These are phyloP conservation scores for Ophiocordyceps robertsii DNA, from an alignment of 2,329 filamentous ascomycete genomes.

Conservation along the genomic window DNA sequence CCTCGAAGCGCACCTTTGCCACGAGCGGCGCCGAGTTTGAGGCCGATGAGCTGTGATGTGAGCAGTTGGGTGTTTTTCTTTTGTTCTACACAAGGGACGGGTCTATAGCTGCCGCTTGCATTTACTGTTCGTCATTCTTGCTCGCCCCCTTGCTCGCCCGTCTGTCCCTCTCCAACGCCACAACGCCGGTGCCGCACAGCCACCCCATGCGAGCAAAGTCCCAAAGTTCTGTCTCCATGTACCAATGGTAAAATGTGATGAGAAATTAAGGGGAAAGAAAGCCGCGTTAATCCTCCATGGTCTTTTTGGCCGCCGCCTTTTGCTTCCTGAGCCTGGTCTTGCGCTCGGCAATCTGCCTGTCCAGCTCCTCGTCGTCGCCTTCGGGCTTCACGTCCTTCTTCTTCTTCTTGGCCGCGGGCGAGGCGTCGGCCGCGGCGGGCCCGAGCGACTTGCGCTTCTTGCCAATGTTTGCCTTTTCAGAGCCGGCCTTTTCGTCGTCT, in stretches of 20 bases:
- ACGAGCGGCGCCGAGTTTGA: constrained; percentile 16
- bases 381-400: constrained; percentile 25
- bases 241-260: not conserved
- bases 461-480: constrained; percentile 42
- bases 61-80: not conserved
- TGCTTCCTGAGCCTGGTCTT: constrained; percentile 45
- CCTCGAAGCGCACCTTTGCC: constrained; percentile 21
- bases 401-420: constrained; percentile 24
- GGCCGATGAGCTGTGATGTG: constrained; percentile 23
- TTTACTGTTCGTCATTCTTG: not conserved
- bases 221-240: not conserved
- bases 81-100: not conserved
- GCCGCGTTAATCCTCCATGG: constrained; percentile 25
- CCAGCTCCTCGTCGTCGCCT: constrained; percentile 37
- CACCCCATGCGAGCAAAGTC: constrained; percentile 2
- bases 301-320: constrained; percentile 42
- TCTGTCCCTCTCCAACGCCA: constrained; percentile 13
- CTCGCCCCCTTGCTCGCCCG: not conserved
- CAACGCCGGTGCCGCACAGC: constrained; percentile 16
- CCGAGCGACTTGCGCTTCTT: constrained; percentile 49
- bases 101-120: not conserved
- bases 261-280: not conserved
- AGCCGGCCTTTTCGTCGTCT: constrained; percentile 34
- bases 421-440: constrained; percentile 29
- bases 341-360: constrained; percentile 45